Percentiles rank a stretch among this genome's conserved stretches.
These are phyloP conservation scores for Yarrowia galli DNA, from an alignment of 1,139 yeast genomes.

Conservation along the genomic window DNA sequence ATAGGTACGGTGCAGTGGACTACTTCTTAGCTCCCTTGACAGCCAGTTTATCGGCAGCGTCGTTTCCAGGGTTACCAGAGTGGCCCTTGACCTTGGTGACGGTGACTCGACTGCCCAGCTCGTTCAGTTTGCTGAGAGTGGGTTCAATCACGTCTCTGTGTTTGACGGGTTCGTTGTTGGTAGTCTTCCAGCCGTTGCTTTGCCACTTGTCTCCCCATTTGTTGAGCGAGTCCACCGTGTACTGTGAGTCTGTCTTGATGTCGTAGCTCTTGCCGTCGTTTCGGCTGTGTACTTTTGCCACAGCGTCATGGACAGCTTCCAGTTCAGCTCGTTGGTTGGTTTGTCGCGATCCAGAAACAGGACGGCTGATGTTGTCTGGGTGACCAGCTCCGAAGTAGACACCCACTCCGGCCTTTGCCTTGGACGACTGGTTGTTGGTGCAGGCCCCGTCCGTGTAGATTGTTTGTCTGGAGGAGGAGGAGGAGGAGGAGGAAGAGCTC, in stretches of 20 bases:
- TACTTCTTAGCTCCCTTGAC: background rate
- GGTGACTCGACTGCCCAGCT: background rate
- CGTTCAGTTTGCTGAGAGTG: background rate
- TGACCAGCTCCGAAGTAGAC: slow-evolving; percentile 10
- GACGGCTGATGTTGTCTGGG: slow-evolving; percentile 3
- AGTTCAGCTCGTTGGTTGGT: slow-evolving; percentile 32
- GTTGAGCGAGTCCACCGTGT: background rate
- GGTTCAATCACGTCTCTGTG: slow-evolving; percentile 24
- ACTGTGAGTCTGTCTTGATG: slow-evolving; percentile 15
- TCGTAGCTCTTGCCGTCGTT: slow-evolving; percentile 11
- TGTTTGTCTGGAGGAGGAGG: background rate
- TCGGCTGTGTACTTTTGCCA: background rate
- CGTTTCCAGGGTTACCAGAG: slow-evolving; percentile 8
- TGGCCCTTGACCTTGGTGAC: slow-evolving; percentile 22
- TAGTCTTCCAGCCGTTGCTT: slow-evolving; percentile 8
- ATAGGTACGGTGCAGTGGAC: background rate
- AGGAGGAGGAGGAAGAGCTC: background rate
- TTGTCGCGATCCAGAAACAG: background rate
- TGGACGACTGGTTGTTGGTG: slow-evolving; percentile 3
- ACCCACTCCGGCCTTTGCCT: slow-evolving; percentile 3
- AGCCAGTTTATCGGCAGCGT: slow-evolving; percentile 8
- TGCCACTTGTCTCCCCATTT: slow-evolving; percentile 16
- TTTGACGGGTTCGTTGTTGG: slow-evolving; percentile 6
- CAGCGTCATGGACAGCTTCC: slow-evolving; percentile 17
- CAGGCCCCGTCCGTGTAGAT: slow-evolving; percentile 33